Evolutionary conservation across 2,329 filamentous ascomycete species (phyloP), one percentile per base, ranked within the genome.

Genomic region (Trichoderma koningii): DNA sequence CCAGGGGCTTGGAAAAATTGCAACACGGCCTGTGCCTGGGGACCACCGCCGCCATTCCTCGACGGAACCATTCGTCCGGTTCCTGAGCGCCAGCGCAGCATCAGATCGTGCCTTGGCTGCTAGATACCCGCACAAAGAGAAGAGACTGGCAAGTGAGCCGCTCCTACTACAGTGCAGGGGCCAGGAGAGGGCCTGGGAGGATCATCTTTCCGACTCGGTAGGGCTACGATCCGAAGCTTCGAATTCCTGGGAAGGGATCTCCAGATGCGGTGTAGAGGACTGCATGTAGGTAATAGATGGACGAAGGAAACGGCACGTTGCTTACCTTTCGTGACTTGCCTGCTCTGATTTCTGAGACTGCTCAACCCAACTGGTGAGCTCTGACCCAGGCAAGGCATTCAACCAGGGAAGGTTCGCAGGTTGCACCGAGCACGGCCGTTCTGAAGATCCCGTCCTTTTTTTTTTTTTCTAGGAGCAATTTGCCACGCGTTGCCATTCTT

Each of bases 171-270:
- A 17, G 53, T n/a, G 53, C 62, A 57, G 21, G 53, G 53, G 38
- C 53, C 45, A 38, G 53, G 17, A 44, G 38, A 44, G 12, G 38
- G 23, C 42, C 53, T 50, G 5, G 48, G 34, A 50, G 30, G 7
- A 52, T 44, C 45, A 19, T 42, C 45, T 52, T 45, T 57, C 62
- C 62, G 62, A 59, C 45, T 30, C 34, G 44, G 62, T 57, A 63
- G 60, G 60, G 60, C 26, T 57, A 59, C 51, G 17, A 30, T 62
- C 59, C 41, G 59, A 62, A 19, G 48, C 34, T 30, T 38, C 34
- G 26, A 14, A n/a, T 56, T 28, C 41, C 15, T 57, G 7, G 34
- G 38, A n/a, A 44, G 34, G 30, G 28, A 15, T 7, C 3, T 15
- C 55, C 10, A 7, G 56, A 41, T 15, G 47, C 17, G 28, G 34